Evolutionary conservation across 2,329 filamentous ascomycete species (phyloP).

Genomic region (Pseudogymnoascus sp.): DNA sequence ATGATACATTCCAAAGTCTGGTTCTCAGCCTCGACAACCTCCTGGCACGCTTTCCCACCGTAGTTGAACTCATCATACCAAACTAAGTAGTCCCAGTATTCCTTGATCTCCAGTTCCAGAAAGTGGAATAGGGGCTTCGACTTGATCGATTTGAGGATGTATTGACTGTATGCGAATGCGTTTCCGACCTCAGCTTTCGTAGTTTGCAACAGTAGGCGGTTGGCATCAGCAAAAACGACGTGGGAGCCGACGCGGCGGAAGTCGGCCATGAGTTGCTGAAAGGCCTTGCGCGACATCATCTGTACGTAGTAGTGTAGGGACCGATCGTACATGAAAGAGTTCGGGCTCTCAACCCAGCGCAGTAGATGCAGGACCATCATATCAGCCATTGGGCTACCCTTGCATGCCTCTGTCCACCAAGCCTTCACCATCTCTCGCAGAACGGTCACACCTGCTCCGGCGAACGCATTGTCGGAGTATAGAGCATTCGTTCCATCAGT

Average conservation of each 20-base stretch:
- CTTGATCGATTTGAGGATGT: slow-evolving; percentile 96
- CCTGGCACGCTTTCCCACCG: slow-evolving; percentile 81
- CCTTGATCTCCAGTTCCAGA: slow-evolving; percentile 91
- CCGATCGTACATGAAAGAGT: slow-evolving; percentile 90
- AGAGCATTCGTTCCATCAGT: slow-evolving; percentile 60
- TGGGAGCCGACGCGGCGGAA: slow-evolving; percentile 93
- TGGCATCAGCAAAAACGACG: slow-evolving; percentile 88
- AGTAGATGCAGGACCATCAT: slow-evolving; percentile 96
- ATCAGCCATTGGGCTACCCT: slow-evolving; percentile 88
- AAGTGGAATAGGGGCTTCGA: slow-evolving; percentile 94
- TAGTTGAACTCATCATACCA: slow-evolving; percentile 99
- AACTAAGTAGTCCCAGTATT: slow-evolving; percentile 98
- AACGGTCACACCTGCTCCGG: slow-evolving; percentile 82
- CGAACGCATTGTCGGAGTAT: slow-evolving; percentile 82
- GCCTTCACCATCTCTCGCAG: slow-evolving; percentile 96
- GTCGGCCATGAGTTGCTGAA: slow-evolving; percentile 94
- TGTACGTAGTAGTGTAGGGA: slow-evolving; percentile 95
- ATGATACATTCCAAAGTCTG: slow-evolving; percentile 86
- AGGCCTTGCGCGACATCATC: slow-evolving; percentile 95
- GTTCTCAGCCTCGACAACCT: slow-evolving; percentile 66
- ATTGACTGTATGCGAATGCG: slow-evolving; percentile 92
- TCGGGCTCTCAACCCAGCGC: slow-evolving; percentile 90
- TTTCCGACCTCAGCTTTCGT: slow-evolving; percentile 96
- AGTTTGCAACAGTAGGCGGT: slow-evolving; percentile 83
- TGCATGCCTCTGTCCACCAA: slow-evolving; percentile 94